Conservation (phyloP, 805 yeast genomes). For the Metschnikowia koreensis region DNA sequence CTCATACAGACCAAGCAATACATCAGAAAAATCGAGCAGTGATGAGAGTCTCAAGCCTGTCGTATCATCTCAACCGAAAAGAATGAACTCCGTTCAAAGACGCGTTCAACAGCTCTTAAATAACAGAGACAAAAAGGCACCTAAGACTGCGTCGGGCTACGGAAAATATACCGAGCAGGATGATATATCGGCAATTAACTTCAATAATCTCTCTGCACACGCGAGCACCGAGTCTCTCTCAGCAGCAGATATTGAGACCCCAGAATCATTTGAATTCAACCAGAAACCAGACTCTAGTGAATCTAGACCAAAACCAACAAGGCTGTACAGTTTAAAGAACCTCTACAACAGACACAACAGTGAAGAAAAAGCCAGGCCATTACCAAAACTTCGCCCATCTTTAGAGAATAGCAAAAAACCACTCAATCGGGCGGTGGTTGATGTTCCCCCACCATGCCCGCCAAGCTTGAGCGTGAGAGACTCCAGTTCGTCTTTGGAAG, state of each 20-base stretch:
- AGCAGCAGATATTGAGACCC: background rate
- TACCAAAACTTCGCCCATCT: conserved; percentile 2
- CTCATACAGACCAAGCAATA: conserved; percentile 8
- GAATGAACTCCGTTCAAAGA: conserved; percentile 46
- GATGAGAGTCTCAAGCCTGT: conserved; percentile 6
- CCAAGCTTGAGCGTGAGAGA: conserved; percentile 15
- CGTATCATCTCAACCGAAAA: conserved; percentile 1
- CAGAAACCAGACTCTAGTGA: conserved; percentile 2
- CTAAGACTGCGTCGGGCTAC: conserved; percentile 76
- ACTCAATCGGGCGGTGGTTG: background rate
- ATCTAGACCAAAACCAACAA: background rate
- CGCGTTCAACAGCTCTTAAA: conserved; percentile 52
- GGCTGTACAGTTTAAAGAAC: background rate
- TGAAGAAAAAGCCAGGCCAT: background rate
- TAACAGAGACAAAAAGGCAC: conserved; percentile 37
- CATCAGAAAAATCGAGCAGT: conserved; percentile 5
- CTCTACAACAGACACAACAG: background rate
- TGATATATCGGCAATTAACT: conserved; percentile 23
- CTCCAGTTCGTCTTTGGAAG: conserved; percentile 3
- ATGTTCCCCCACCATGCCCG: conserved; percentile 39
- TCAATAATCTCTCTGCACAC: conserved; percentile 23
- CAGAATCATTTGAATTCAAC: conserved; percentile 10
- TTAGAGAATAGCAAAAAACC: background rate
- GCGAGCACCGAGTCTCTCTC: conserved; percentile 25
- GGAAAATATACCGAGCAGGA: conserved; percentile 64